Base-by-base conservation (phyloP, 106 monocot species). In the Acanthochlamys bracteata region DNA sequence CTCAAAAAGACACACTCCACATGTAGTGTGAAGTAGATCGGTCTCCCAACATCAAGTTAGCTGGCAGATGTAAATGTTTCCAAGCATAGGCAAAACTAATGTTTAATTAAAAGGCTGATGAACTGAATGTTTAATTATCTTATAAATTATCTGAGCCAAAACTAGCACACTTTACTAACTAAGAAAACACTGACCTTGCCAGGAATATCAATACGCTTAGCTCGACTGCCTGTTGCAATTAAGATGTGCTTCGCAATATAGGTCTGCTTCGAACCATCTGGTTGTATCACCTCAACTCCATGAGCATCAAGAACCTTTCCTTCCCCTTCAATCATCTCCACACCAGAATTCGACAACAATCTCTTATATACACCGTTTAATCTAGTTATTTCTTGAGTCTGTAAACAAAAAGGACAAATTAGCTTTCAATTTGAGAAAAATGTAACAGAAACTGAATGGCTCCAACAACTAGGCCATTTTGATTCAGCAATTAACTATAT, bases 211-310 rank as follows among this genome's bases (percentile, higher is more conserved):
- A 89, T 79, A 57, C 78, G 80, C 21, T 85, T 83, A 71, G 98
- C 98, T 20, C 98, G 82, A 69, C 98, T 86, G 11, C 98, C 98
- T 74, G 98, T 99, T 59, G 98, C 85, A 60, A 99, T 89, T 62
- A 99, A 77, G 54, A 99, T 92, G 72, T 99, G 83, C 64, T 86
- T 99, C 45, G 89, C 83, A 40, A 81, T 72, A 79, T 89, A 99
- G 17, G 75, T 72, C 56, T 77, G 71, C 73, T 77, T 83, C 40
- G 78, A 76, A 39, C 98, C 98, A 74, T 99, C 88, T 57, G 83
- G 65, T 0, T 79, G 67, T 19, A 69, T 80, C 63, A 99, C 72
- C 73, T 89, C 98, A 53, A 92, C 88, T 45, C 16, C 63, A 73
- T 92, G 85, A 71, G 85, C 79, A 79, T 69, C 80, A 43, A 85